These are phyloP conservation scores for Sporopachydermia cereana DNA, from an alignment of 1,139 yeast genomes.

Conservation along the genomic window DNA sequence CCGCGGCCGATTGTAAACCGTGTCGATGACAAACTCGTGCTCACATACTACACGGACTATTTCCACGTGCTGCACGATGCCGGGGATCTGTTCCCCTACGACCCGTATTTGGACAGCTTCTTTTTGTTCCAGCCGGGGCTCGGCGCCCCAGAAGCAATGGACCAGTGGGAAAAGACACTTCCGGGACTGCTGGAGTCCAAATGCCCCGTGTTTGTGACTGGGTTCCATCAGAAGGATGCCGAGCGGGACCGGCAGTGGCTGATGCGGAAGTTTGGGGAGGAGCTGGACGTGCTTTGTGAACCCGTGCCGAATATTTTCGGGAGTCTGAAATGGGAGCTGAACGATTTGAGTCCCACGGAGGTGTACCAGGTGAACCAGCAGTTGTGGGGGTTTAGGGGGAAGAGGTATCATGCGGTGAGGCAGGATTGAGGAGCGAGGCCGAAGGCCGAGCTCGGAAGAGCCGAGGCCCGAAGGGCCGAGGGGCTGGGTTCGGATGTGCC, in stretches of 20 bases:
- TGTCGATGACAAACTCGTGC: constrained; percentile 61
- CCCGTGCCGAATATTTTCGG: constrained; percentile 64
- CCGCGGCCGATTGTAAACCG: constrained; percentile 60
- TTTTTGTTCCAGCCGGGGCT: constrained; percentile 94
- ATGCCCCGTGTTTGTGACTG: constrained; percentile 85
- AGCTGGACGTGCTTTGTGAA: constrained; percentile 72
- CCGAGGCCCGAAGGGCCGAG: too few relatives aligned
- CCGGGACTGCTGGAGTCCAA: constrained; percentile 85
- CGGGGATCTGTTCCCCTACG: constrained; percentile 94
- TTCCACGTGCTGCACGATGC: constrained; percentile 85
- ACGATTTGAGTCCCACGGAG: constrained; percentile 84
- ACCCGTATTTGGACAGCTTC: constrained; percentile 87
- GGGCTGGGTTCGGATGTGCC: too few relatives aligned
- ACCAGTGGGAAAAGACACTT: constrained; percentile 71
- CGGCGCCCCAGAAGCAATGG: constrained; percentile 70
- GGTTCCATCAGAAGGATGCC: constrained; percentile 70
- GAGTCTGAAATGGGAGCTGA: constrained; percentile 88
- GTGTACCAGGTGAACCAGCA: constrained; percentile 85
- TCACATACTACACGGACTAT: constrained; percentile 79
- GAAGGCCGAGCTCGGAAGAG: too few relatives aligned
- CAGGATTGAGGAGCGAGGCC: too few relatives aligned
- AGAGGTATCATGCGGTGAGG: constrained; percentile 78
- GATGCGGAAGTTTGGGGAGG: constrained; percentile 50
- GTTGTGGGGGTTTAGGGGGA: constrained; percentile 87
- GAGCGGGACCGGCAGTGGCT: constrained; percentile 65